Percentiles rank a stretch among this genome's conserved stretches.
Conservation (phyloP, 1,139 yeast species). For the Pichia sp. region DNA sequence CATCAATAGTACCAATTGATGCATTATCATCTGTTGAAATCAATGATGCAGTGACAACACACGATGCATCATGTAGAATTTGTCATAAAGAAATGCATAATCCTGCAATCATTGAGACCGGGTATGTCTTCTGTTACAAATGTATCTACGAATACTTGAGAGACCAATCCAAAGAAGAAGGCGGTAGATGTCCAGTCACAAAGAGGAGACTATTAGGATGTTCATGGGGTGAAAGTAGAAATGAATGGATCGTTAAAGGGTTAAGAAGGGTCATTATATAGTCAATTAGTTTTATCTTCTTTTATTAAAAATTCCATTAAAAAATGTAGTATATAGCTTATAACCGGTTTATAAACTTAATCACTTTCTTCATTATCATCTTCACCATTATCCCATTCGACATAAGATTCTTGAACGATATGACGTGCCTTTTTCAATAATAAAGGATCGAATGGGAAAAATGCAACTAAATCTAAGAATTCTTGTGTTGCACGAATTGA, state of each 20-base stretch:
- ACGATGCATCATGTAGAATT: constrained; percentile 54
- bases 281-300: not conserved
- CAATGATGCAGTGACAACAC: constrained; percentile 18
- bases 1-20: constrained; percentile 58
- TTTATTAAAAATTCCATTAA: constrained; percentile 1
- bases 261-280: constrained; percentile 61
- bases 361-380: constrained; percentile 39
- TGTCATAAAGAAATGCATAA: constrained; percentile 65
- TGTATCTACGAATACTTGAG: constrained; percentile 73
- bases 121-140: constrained; percentile 85
- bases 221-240: constrained; percentile 53
- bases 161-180: constrained; percentile 40
- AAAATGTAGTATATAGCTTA: too few relatives aligned
- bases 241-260: constrained; percentile 73
- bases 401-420: constrained; percentile 55
- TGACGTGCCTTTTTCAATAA: constrained; percentile 62
- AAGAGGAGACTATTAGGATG: constrained; percentile 74
- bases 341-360: not conserved
- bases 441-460: constrained; percentile 95
- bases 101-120: constrained; percentile 90
- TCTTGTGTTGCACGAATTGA: constrained; percentile 49
- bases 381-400: constrained; percentile 72
- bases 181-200: constrained; percentile 87
- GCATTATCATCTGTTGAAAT: constrained; percentile 12
- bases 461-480: constrained; percentile 84